Evolutionary conservation across 129 eudicot genomes (phyloP).

Genomic region (Gnaphalium uliginosum): DNA sequence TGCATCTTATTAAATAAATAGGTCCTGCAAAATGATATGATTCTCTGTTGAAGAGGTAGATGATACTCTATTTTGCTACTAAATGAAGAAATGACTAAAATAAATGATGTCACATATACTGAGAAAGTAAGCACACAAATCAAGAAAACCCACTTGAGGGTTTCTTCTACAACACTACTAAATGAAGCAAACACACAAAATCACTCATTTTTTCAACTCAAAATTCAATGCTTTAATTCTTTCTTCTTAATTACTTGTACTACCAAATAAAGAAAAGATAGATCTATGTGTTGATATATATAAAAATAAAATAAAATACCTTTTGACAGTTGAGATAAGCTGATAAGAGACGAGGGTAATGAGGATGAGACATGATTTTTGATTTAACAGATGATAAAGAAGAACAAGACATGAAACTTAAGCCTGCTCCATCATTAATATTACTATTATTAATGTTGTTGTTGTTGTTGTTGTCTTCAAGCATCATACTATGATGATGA

Average conservation of each 20-base stretch:
- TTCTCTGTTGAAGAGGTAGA: conserved; percentile 27
- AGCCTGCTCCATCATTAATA: not conserved
- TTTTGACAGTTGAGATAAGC: conserved; percentile 90
- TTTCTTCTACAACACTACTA: conserved; percentile 21
- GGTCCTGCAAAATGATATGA: not conserved
- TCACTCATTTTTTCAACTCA: not conserved
- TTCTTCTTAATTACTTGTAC: not conserved
- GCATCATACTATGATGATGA: conserved; percentile 28
- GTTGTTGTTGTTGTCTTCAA: conserved; percentile 30
- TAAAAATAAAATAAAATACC: conserved; percentile 28
- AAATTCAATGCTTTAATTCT: not conserved
- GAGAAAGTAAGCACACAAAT: conserved; percentile 18
- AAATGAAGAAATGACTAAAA: conserved; percentile 47
- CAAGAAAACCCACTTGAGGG: conserved; percentile 18
- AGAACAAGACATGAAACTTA: conserved; percentile 3
- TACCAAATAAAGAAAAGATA: not conserved
- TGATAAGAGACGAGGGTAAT: conserved; percentile 84
- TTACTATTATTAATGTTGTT: conserved; percentile 19
- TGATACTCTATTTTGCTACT: conserved; percentile 5
- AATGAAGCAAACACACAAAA: conserved; percentile 36
- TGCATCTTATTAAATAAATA: not conserved
- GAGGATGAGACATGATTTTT: conserved; percentile 96
- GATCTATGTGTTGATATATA: not conserved
- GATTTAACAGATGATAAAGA: conserved; percentile 38
- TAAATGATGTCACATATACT: conserved; percentile 36